Percentiles rank a stretch among this genome's conserved stretches.
These are phyloP conservation scores for Tetradesmus lagerheimii DNA, from an alignment of 139 green algal species.

Conservation along the genomic window DNA sequence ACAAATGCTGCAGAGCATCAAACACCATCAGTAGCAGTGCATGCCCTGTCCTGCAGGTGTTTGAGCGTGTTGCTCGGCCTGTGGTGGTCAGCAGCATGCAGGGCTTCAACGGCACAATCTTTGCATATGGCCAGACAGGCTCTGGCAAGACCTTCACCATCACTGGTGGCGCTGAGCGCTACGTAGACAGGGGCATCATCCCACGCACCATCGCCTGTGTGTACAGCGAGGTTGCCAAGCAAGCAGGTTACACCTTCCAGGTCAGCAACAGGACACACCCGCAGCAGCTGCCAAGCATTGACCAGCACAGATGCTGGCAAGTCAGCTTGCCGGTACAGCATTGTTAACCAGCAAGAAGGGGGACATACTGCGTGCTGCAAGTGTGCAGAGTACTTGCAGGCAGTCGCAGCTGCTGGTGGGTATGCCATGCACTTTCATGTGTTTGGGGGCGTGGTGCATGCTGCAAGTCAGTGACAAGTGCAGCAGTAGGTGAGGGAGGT, in stretches of 20 bases:
- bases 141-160: constrained; percentile 54
- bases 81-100: constrained; percentile 74
- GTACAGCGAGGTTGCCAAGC: constrained; percentile 55
- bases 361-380: too few relatives aligned
- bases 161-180: constrained; percentile 69
- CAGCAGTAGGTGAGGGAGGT: background rate
- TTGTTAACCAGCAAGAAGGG: too few relatives aligned
- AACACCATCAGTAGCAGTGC: background rate
- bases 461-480: too few relatives aligned
- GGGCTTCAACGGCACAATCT: constrained; percentile 67
- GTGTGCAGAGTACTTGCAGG: too few relatives aligned
- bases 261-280: constrained; percentile 20
- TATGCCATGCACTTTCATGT: too few relatives aligned
- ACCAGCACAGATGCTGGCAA: background rate
- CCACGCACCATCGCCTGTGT: constrained; percentile 72
- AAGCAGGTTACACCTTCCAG: constrained; percentile 61
- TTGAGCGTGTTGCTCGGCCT: constrained; percentile 78
- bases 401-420: too few relatives aligned
- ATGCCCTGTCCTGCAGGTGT: constrained; percentile 69
- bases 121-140: constrained; percentile 51
- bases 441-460: too few relatives aligned
- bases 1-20: background rate
- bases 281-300: too few relatives aligned
- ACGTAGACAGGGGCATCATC: constrained; percentile 80
- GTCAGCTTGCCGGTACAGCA: too few relatives aligned